Percentiles rank a stretch among this genome's conserved stretches.
phyloP scores from a whole-genome alignment of 352 stramenopile genomes.

The Nothophytophthora sp. region DNA sequence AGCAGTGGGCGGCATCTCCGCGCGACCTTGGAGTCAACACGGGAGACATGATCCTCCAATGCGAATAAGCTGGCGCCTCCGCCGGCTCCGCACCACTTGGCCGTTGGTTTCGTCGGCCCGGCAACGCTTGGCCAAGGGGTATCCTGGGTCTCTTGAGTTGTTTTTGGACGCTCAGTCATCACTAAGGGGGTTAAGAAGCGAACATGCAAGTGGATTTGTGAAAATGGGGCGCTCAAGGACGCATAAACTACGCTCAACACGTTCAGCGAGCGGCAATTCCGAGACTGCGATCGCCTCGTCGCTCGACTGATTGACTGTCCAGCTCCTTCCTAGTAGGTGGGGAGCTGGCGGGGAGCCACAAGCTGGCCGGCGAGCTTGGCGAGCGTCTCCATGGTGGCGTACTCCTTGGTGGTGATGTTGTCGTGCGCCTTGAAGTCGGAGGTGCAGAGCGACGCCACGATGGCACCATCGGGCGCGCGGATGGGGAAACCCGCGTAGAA shows the following conservation, averaged over 20 bases:
- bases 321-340: conserved; percentile 16
- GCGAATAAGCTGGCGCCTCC: background rate
- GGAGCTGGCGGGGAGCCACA: conserved; percentile 17
- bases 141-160: no score
- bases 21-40: background rate
- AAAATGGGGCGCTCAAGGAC: no score
- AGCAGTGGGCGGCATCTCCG: background rate
- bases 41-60: background rate
- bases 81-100: no score
- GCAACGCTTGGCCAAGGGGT: no score
- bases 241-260: no score
- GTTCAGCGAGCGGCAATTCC: no score
- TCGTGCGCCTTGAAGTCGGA: conserved; percentile 28
- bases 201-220: no score
- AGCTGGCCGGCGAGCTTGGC: conserved; percentile 29
- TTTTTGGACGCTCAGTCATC: no score
- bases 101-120: no score
- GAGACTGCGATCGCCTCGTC: no score
- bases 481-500: conserved; percentile 56
- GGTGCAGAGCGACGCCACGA: conserved; percentile 41
- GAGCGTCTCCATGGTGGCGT: conserved; percentile 52
- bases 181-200: no score
- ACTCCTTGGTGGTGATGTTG: conserved; percentile 50
- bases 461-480: conserved; percentile 25
- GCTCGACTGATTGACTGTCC: no score